Base-by-base conservation (phyloP, 495 filamentous ascomycete species). In the Evansstolkia leycettana region DNA sequence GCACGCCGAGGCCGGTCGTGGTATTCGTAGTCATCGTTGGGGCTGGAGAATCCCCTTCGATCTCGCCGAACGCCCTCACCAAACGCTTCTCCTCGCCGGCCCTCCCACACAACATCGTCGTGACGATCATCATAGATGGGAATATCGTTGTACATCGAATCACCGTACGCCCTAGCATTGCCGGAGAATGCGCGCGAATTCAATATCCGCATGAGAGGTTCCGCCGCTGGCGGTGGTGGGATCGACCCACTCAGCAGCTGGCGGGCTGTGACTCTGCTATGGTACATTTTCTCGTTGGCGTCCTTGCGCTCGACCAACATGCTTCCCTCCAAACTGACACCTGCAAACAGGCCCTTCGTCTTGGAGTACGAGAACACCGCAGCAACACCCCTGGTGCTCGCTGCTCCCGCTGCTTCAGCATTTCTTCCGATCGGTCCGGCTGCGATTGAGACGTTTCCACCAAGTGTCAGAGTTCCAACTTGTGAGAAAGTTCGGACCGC, bases 401-500 rank as follows among this genome's bases (percentile, higher is more conserved):
- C 90, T 13, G 86, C 92, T 43, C 92, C 90, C 14, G 89, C 89
- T 16, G 90, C 90, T 58, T 98, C 90, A 9, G 90, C 90, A 61
- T 95, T 96, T 37, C 92, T 71, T 25, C 90, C 90, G 19, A 98
- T 67, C 6, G 90, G 90, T 12, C 90, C 90, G 15, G 90, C 90
- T 7, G 90, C 90, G 39, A 98, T 82, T 7, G 85, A 93, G 12
- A 96, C 90, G 51, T 98, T 98, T 40, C 92, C 90, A 44, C 90
- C 90, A 13, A 98, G 70, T 34, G 90, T 95, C 26, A 98, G 60
- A 12, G 78, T 85, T 11, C 92, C 90, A 34, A 78, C 72, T 57
- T 96, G 89, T 2, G 90, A 88, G 58, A 96, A 96, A 24, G 90
- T 90, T 53, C 82, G 84, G 27, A 98, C 90, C 16, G 90, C 90